These are phyloP conservation scores for Margaritispora aquatica DNA, from an alignment of 495 filamentous ascomycete species.

Conservation along the genomic window DNA sequence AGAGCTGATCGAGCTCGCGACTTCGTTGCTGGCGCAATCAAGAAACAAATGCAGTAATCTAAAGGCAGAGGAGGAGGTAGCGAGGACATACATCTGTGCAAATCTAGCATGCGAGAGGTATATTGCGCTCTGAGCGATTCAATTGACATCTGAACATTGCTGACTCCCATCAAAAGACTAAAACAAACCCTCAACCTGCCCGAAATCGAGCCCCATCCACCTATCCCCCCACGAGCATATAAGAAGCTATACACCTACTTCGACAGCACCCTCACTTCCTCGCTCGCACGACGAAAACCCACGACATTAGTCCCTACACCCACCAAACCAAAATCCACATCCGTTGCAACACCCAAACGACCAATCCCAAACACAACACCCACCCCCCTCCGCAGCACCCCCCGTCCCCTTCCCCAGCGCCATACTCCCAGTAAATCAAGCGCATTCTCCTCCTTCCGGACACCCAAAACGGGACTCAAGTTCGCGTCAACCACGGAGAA, in stretches of 20 bases:
- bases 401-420: slow-evolving; percentile 5
- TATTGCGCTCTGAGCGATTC: too few species aligned
- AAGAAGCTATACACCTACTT: slow-evolving; percentile 79
- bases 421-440: slow-evolving; percentile 19
- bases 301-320: neutral
- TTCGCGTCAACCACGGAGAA: slow-evolving; percentile 12
- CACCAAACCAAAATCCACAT: neutral
- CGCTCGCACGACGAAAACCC: neutral
- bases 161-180: too few species aligned
- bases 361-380: neutral
- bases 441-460: slow-evolving; percentile 31
- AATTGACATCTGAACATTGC: too few species aligned
- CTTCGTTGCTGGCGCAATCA: slow-evolving; percentile 81
- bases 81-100: slow-evolving; percentile 79
- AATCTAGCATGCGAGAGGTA: slow-evolving; percentile 88
- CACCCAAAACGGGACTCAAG: slow-evolving; percentile 35
- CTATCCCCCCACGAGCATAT: slow-evolving; percentile 77
- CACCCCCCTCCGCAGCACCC: neutral
- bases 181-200: slow-evolving; percentile 82
- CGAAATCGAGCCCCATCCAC: slow-evolving; percentile 70
- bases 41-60: slow-evolving; percentile 70
- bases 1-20: slow-evolving; percentile 69
- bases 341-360: neutral
- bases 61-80: slow-evolving; percentile 84
- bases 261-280: slow-evolving; percentile 56